These are phyloP conservation scores for Puccinia novopanici DNA, from an alignment of 1,284 basidiomycete species.

Conservation along the genomic window DNA sequence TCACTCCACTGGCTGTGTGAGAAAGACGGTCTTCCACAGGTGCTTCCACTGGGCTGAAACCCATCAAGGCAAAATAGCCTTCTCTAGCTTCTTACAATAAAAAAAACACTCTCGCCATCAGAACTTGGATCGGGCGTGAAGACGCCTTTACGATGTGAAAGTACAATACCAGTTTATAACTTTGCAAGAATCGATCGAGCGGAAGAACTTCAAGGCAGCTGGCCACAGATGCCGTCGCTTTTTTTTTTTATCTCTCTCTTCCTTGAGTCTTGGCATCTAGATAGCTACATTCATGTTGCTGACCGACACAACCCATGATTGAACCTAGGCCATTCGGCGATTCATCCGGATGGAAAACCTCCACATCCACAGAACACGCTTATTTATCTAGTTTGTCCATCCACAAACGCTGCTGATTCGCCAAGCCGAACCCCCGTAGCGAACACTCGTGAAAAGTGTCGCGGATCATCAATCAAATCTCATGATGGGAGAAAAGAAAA, in stretches of 20 bases:
- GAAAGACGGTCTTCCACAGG: not conserved
- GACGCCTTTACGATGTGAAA: no score
- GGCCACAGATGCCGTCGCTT: no score
- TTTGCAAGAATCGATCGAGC: not conserved
- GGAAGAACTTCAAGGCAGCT: not conserved
- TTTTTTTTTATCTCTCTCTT: not conserved
- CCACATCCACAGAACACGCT: not conserved
- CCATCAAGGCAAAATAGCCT: not conserved
- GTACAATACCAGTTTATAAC: no score
- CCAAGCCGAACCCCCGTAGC: not conserved
- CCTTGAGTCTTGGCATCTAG: not conserved
- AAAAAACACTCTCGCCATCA: no score
- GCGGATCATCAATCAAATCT: no score
- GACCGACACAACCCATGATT: not conserved
- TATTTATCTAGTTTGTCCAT: not conserved
- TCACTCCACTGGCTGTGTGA: constrained; percentile 11
- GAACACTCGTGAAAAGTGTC: not conserved
- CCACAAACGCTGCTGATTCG: not conserved
- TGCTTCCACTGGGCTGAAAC: not conserved
- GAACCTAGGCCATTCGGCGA: no score
- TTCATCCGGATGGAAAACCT: constrained; percentile 7
- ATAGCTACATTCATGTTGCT: not conserved
- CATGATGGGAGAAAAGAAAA: no score
- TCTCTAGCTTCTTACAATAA: no score
- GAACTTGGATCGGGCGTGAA: no score